A percentile compares a stretch with the other conserved stretches of the same genome.
Conservation (phyloP, 345 rosid genomes). For the Rhodamnia argentea region DNA sequence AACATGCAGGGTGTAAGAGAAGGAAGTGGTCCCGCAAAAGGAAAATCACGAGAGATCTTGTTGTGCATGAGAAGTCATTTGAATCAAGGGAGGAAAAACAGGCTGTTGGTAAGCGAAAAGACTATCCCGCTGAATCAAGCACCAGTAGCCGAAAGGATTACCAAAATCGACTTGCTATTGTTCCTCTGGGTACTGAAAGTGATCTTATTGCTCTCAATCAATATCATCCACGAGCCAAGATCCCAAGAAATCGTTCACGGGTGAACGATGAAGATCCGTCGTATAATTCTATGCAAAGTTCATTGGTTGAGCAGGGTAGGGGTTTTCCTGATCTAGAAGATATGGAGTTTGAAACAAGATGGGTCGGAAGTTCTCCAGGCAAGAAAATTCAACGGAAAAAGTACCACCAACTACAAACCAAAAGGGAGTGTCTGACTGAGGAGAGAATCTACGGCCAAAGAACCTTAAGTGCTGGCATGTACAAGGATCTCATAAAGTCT, state of each 20-base stretch:
- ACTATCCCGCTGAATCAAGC: neutral
- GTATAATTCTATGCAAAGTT: conserved; percentile 13
- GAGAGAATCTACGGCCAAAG: conserved; percentile 20
- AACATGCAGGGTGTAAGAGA: neutral
- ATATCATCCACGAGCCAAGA: conserved; percentile 17
- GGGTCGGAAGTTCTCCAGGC: conserved; percentile 18
- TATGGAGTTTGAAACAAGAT: conserved; percentile 27
- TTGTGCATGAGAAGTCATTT: conserved; percentile 1
- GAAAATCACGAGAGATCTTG: neutral
- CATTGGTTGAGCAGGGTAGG: conserved; percentile 1
- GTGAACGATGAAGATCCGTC: conserved; percentile 10
- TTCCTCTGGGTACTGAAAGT: conserved; percentile 35
- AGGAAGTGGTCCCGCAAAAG: neutral
- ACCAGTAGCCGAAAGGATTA: neutral
- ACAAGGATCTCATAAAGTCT: conserved; percentile 54
- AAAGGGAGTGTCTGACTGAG: conserved; percentile 15
- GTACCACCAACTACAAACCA: conserved; percentile 4
- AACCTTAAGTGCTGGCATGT: conserved; percentile 65
- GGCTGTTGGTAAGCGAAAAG: neutral
- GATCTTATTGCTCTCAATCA: conserved; percentile 20
- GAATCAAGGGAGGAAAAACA: conserved; percentile 3
- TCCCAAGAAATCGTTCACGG: conserved; percentile 10
- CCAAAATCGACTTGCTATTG: conserved; percentile 10
- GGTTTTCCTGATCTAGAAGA: conserved; percentile 26
- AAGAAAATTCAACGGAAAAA: conserved; percentile 15